phyloP scores from a whole-genome alignment of 352 stramenopile species.

The Phytophthora tentaculata region DNA sequence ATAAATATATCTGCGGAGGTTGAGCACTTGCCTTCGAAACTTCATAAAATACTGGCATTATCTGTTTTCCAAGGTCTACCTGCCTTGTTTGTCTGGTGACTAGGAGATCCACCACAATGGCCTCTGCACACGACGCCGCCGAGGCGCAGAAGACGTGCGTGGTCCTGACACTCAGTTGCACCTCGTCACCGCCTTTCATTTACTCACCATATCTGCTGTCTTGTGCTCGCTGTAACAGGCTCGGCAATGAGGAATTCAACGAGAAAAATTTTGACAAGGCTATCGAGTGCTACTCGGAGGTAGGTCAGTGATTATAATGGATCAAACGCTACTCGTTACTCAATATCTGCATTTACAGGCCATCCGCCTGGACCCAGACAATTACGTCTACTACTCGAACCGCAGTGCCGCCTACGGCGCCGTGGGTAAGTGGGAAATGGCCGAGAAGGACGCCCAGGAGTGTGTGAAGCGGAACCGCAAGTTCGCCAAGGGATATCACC shows the following conservation, averaged over 20 bases:
- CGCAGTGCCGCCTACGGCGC: constrained; percentile 76
- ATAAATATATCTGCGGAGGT: too few relatives aligned
- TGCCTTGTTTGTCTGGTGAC: constrained; percentile 1
- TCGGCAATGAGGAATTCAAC: constrained; percentile 89
- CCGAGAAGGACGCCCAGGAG: constrained; percentile 73
- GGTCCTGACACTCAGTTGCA: background rate
- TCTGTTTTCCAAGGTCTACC: background rate
- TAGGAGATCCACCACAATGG: constrained; percentile 37
- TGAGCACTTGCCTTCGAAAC: too few relatives aligned
- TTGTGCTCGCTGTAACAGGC: constrained; percentile 29
- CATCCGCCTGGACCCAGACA: constrained; percentile 75
- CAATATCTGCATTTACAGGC: constrained; percentile 42
- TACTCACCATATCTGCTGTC: background rate
- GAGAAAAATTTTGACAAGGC: constrained; percentile 86
- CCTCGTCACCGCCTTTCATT: background rate
- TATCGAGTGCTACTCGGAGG: constrained; percentile 81
- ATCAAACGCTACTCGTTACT: background rate
- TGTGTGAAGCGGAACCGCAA: constrained; percentile 74
- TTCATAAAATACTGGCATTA: too few relatives aligned
- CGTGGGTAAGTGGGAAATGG: constrained; percentile 69
- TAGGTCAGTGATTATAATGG: constrained; percentile 18
- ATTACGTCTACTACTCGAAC: constrained; percentile 89
- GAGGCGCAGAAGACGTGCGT: constrained; percentile 75
- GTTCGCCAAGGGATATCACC: constrained; percentile 84
- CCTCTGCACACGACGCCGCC: constrained; percentile 49